Base-by-base conservation (phyloP, 164 flowering plant genomes). In the Tetracentron sinense region DNA sequence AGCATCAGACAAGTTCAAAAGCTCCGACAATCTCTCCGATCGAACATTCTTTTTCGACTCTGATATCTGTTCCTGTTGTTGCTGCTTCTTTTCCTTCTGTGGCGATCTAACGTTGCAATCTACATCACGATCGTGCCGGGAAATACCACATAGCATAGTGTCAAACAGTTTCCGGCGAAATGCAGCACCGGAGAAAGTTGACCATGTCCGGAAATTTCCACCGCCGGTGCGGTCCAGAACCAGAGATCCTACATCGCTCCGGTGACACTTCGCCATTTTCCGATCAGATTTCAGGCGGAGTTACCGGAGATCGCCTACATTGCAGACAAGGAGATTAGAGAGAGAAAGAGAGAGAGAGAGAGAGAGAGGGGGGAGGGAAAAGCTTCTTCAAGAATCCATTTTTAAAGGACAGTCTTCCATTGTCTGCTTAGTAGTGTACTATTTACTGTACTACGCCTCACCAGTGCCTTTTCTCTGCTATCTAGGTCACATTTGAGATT, bases 21-120 rank as follows among this genome's bases (percentile, higher is more conserved):
- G 81, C 72, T 91, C 97, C 38, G 75, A 68, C 11, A 91, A 72
- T 82, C 70, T 84, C 76, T 85, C 90, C 55, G 93, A 84, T 71
- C 80, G 74, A n/a, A 23, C 67, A 25, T 52, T 56, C 53, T 21
- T 62, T 22, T 33, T 25, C 58, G 17, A 16, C 27, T 21, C 33
- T 30, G 61, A 31, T 7, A 22, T 25, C 44, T 54, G 4, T 6
- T 16, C 56, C 71, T 14, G 6, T 38, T 14, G 6, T 38, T 22
- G 38, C 62, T 38, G 17, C 33, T n/a, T 25, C 56, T 2, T 22
- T 22, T 19, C 26, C n/a, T 42, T 50, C 11, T 51, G 42, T 19
- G 63, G 55, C 33, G 65, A 58, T 21, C 19, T 62, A 2, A 42
- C 23, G 8, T 47, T 61, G 0, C 58, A 35, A 3, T 69, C 73